Base-by-base conservation (phyloP, 352 stramenopile genomes). In the Globisporangium megalacanthum region DNA sequence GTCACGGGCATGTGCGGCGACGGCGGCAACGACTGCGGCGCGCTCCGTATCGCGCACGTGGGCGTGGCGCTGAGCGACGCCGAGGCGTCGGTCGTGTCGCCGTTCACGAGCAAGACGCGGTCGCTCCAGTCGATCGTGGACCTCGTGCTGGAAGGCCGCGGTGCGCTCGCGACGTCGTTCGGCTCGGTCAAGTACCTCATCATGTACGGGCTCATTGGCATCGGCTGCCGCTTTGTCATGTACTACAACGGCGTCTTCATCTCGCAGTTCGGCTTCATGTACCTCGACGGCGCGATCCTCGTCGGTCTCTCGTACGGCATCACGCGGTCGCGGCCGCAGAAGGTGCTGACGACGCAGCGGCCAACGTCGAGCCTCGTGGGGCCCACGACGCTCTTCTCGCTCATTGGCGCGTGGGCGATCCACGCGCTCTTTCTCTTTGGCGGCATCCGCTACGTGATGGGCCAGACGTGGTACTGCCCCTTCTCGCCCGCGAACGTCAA, bases 21-120 rank as follows among this genome's bases (percentile, higher is more conserved):
- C 49, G 85, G 85, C 44, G 88, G 88, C 13, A 98, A 98, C 62
- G 91, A 98, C 58, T 97, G 88, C 60, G 91, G 91, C 56, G 89
- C 89, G 31, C 66, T 98, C 14, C 91, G 89, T 64, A 86, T 92
- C 33, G 89, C 91, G 14, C 89, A 97, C 70, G 86, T 96, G 17
- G 89, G 89, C 48, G 75, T 97, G 36, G 89, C 92, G 14, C 70
- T 98, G 20, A 97, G 86, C 45, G 82, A 95, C 56, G 77, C 87
- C 0, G 89, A 98, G 52, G 89, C 92, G 42, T 92, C 77, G 42
- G 74, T 96, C 1, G 86, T 96, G 57, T 82, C 86, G 50, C 86
- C 87, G 36, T 97, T 97, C 68, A 97, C 87, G n/a, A 95, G 82
- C 56, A 78, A 90, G 52, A 80, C 84, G 11, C 84, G 86, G 10